A percentile compares a stretch with the other conserved stretches of the same genome.
Conservation (phyloP, 2,329 filamentous ascomycete genomes). For the Camptophora hylomeconis region DNA sequence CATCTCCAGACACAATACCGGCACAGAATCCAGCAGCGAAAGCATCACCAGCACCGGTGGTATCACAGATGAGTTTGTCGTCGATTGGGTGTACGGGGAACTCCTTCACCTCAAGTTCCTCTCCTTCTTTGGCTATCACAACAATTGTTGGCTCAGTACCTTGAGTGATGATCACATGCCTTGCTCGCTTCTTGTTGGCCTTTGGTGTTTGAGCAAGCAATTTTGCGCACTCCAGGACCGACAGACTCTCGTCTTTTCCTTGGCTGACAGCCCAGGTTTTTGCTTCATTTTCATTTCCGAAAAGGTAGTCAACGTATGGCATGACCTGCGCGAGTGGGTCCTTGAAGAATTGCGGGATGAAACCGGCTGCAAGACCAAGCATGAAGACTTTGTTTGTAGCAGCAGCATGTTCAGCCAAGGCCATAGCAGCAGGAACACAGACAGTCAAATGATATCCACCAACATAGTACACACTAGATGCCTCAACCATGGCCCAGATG, state of each 20-base stretch:
- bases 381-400: constrained; percentile 79
- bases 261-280: constrained; percentile 76
- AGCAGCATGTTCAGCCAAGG: constrained; percentile 80
- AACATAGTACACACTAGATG: constrained; percentile 79
- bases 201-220: constrained; percentile 80
- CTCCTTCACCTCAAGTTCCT: constrained; percentile 53
- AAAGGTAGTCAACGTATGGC: constrained; percentile 91
- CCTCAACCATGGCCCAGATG: constrained; percentile 85
- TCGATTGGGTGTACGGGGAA: constrained; percentile 72
- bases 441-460: constrained; percentile 97
- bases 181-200: constrained; percentile 63
- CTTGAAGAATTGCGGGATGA: constrained; percentile 97
- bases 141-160: constrained; percentile 84
- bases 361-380: constrained; percentile 85
- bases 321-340: constrained; percentile 75
- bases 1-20: constrained; percentile 73
- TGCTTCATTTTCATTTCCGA: constrained; percentile 95
- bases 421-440: constrained; percentile 78
- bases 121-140: constrained; percentile 56
- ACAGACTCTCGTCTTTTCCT: constrained; percentile 51
- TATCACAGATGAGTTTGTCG: constrained; percentile 74
- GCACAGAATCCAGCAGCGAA: constrained; percentile 92
- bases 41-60: constrained; percentile 91
- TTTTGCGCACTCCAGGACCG: constrained; percentile 56
- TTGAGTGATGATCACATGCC: constrained; percentile 86